Percentiles rank a stretch among this genome's conserved stretches.
Evolutionary conservation across 2,329 filamentous ascomycete species (phyloP).

Genomic region (Cercospora sesami): DNA sequence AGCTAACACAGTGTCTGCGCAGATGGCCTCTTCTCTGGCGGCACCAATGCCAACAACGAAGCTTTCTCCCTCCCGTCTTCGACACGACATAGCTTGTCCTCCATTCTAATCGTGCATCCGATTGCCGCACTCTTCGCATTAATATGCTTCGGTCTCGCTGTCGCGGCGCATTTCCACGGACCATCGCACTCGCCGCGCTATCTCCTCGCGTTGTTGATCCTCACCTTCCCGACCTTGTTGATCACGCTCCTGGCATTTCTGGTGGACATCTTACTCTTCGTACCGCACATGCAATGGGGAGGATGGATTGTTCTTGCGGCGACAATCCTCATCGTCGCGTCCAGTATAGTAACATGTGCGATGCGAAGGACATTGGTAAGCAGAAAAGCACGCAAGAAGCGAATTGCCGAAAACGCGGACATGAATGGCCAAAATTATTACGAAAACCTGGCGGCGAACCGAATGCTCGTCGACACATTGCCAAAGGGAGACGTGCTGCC

Average conservation of each 20-base stretch:
- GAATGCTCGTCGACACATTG: constrained; percentile 40
- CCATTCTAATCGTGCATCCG: constrained; percentile 88
- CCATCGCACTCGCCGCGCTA: constrained; percentile 89
- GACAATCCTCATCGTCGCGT: constrained; percentile 78
- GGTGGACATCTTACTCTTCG: constrained; percentile 89
- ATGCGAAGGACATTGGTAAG: constrained; percentile 92
- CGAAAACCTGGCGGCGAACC: constrained; percentile 49
- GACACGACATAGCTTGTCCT: constrained; percentile 70
- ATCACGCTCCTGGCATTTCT: constrained; percentile 84
- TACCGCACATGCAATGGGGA: constrained; percentile 90
- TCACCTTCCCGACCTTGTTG: constrained; percentile 81
- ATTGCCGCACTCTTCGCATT: constrained; percentile 84
- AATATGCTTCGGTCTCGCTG: constrained; percentile 76
- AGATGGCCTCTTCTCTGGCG: constrained; percentile 52
- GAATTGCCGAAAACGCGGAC: constrained; percentile 90
- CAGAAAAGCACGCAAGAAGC: constrained; percentile 87
- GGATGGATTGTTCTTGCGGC: constrained; percentile 90
- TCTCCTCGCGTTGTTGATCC: constrained; percentile 78
- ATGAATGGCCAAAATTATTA: constrained; percentile 97
- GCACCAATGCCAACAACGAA: constrained; percentile 38
- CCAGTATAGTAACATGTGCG: constrained; percentile 83
- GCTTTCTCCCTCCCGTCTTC: constrained; percentile 64
- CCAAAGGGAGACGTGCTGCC: constrained; percentile 38
- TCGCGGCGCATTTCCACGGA: constrained; percentile 79
- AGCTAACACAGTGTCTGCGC: neutral